phyloP scores from a whole-genome alignment of 176 grass and related monocot genomes.

The Musa itinerans region DNA sequence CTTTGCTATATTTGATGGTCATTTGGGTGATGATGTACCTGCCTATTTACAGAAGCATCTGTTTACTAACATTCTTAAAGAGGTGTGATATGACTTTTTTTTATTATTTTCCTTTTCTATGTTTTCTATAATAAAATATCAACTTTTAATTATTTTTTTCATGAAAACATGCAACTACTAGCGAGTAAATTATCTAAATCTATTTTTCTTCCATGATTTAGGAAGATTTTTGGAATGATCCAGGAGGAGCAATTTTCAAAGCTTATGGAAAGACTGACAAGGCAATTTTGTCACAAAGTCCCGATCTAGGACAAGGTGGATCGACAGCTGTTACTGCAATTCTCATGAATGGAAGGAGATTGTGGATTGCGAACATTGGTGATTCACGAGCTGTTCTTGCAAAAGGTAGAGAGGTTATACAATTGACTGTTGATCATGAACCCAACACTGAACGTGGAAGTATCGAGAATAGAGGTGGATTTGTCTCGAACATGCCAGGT shows the following conservation, averaged over 20 bases:
- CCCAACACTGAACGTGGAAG: conserved; percentile 56
- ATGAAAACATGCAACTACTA: neutral
- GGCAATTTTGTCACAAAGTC: conserved; percentile 68
- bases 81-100: conserved; percentile 15
- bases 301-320: conserved; percentile 56
- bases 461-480: conserved; percentile 82
- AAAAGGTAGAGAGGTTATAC: conserved; percentile 57
- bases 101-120: neutral
- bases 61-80: conserved; percentile 32
- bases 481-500: conserved; percentile 98
- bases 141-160: neutral
- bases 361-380: conserved; percentile 84
- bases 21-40: conserved; percentile 38
- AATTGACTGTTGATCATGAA: conserved; percentile 77
- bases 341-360: conserved; percentile 56
- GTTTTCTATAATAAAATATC: neutral
- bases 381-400: conserved; percentile 92
- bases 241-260: conserved; percentile 55
- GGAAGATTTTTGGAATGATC: conserved; percentile 89
- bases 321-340: conserved; percentile 78
- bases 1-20: conserved; percentile 42
- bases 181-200: neutral
- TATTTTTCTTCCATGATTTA: conserved; percentile 14
- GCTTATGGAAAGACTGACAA: conserved; percentile 89
- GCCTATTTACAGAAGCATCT: conserved; percentile 45